These are phyloP conservation scores for Dendrobium huoshanense DNA, from an alignment of 106 monocot genomes.

Conservation along the genomic window DNA sequence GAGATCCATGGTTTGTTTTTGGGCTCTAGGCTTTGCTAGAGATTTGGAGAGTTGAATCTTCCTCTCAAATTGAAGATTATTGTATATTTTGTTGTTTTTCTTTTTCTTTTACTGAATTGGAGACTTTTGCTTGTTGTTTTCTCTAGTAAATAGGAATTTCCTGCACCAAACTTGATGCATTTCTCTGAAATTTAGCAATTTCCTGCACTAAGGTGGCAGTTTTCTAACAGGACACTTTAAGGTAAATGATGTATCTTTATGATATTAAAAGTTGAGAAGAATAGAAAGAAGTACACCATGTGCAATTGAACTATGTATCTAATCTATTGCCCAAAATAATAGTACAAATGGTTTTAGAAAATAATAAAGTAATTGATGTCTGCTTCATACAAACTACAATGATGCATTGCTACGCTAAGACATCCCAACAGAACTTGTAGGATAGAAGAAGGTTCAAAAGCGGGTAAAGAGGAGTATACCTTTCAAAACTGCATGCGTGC, in stretches of 20 bases:
- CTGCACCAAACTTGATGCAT: no score
- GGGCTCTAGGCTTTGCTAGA: no score
- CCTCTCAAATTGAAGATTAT: no score
- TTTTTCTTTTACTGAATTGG: no score
- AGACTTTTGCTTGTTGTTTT: no score
- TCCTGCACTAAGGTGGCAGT: no score
- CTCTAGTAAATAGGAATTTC: no score
- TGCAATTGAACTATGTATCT: background rate
- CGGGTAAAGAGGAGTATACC: constrained; percentile 12
- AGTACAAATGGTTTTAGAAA: background rate
- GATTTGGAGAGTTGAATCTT: no score
- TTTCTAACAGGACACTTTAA: no score
- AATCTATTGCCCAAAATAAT: background rate
- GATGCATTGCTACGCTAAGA: background rate
- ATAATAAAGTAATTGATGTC: background rate
- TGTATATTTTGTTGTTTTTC: no score
- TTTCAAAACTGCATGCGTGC: constrained; percentile 12
- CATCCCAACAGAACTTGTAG: background rate
- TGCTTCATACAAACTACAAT: background rate
- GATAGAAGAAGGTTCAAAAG: background rate
- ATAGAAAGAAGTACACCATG: background rate
- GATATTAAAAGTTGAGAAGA: background rate
- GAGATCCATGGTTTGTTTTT: no score
- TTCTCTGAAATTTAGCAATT: no score
- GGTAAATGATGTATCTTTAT: background rate